Percentiles rank a stretch among this genome's conserved stretches.
These are phyloP conservation scores for Aspergillus spinulosporus DNA, from an alignment of 2,329 filamentous ascomycete genomes.

Conservation along the genomic window DNA sequence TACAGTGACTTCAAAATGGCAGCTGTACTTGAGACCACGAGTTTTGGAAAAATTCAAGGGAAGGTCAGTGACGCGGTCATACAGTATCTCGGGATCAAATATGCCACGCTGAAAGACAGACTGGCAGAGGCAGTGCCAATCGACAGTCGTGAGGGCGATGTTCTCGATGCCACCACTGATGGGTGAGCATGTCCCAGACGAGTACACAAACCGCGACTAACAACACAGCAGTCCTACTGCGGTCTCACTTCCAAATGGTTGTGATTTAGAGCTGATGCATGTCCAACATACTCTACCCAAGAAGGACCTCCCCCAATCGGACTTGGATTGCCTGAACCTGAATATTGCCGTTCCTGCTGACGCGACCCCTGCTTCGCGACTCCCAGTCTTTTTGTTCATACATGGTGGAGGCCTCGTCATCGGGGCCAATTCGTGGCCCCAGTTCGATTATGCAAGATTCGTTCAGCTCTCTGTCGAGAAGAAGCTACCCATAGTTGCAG, in stretches of 20 bases:
- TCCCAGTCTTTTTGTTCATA: slow-evolving; percentile 56
- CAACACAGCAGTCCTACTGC: slow-evolving; percentile 36
- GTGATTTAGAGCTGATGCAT: slow-evolving; percentile 50
- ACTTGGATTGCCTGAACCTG: slow-evolving; percentile 53
- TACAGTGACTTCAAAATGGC: slow-evolving; percentile 9
- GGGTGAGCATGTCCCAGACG: slow-evolving; percentile 29
- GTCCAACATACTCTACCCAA: slow-evolving; percentile 52
- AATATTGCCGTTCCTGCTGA: slow-evolving; percentile 51
- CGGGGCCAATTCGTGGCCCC: slow-evolving; percentile 55
- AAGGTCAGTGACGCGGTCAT: slow-evolving; percentile 28
- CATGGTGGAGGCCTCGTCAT: slow-evolving; percentile 55
- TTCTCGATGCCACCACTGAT: slow-evolving; percentile 36
- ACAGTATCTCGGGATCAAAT: slow-evolving; percentile 41
- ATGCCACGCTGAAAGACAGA: slow-evolving; percentile 37
- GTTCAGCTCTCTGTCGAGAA: slow-evolving; percentile 48
- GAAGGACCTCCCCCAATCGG: slow-evolving; percentile 44
- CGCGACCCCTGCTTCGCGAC: slow-evolving; percentile 28
- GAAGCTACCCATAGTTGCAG: slow-evolving; percentile 49
- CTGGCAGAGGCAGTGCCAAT: slow-evolving; percentile 38
- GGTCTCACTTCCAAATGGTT: slow-evolving; percentile 42
- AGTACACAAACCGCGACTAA: neutral
- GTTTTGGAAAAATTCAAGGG: slow-evolving; percentile 33
- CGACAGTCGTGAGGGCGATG: slow-evolving; percentile 26
- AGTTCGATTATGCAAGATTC: slow-evolving; percentile 50
- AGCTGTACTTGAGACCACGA: slow-evolving; percentile 26